These are phyloP conservation scores for Acer negundo DNA, from an alignment of 345 rosid species.

Conservation along the genomic window DNA sequence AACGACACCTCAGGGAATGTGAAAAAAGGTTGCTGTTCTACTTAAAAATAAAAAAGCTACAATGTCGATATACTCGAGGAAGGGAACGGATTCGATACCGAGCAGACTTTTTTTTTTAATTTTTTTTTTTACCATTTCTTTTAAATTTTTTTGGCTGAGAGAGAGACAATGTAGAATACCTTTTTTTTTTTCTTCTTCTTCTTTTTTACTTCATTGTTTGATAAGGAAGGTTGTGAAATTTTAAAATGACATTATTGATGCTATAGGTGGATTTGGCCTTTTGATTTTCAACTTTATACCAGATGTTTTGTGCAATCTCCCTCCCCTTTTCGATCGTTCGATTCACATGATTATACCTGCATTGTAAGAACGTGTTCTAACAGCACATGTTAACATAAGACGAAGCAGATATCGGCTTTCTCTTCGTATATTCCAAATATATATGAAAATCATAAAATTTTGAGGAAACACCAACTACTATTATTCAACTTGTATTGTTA, in stretches of 20 bases:
- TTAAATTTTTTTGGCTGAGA: slow-evolving; percentile 39
- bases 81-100: slow-evolving; percentile 15
- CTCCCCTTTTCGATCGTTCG: too few relatives aligned
- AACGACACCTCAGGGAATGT: slow-evolving; percentile 49
- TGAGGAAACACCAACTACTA: background rate
- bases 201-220: slow-evolving; percentile 24
- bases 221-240: slow-evolving; percentile 34
- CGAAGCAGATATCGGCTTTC: too few relatives aligned
- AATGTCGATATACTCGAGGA: slow-evolving; percentile 17
- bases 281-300: slow-evolving; percentile 1
- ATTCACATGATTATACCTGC: too few relatives aligned
- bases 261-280: slow-evolving; percentile 11
- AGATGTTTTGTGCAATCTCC: background rate
- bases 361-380: background rate
- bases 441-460: background rate
- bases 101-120: slow-evolving; percentile 4
- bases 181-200: slow-evolving; percentile 6
- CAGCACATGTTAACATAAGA: background rate
- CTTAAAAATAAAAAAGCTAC: slow-evolving; percentile 20
- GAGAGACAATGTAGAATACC: slow-evolving; percentile 49
- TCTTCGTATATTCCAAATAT: background rate
- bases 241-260: slow-evolving; percentile 10
- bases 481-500: slow-evolving; percentile 74
- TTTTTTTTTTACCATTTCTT: slow-evolving; percentile 12
- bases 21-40: slow-evolving; percentile 64